Percentiles rank a stretch among this genome's conserved stretches.
Conservation (phyloP, 75 land plant species). For the Selaginella tamariscina region DNA sequence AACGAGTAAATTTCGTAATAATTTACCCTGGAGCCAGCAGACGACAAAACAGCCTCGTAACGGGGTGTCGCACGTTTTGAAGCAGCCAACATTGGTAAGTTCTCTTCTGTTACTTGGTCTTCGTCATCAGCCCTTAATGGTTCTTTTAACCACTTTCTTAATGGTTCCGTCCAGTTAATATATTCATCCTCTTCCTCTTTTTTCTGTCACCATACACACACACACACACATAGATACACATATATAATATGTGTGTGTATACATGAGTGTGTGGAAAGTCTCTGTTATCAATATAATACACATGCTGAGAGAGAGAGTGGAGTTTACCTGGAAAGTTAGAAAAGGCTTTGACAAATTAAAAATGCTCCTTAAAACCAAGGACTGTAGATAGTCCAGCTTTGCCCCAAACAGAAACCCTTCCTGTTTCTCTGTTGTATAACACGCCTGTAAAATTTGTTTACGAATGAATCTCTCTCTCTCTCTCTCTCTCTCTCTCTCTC, state of each 20-base stretch:
- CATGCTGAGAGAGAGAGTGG: no score
- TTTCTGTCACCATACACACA: no score
- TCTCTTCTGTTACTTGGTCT: conserved; percentile 20
- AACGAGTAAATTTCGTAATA: conserved; percentile 49
- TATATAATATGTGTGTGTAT: no score
- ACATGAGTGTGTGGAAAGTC: no score
- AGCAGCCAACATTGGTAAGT: conserved; percentile 71
- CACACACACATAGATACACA: no score
- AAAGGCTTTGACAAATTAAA: conserved; percentile 52
- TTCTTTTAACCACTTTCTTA: conserved; percentile 58
- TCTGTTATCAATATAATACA: no score
- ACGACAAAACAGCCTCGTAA: conserved; percentile 73
- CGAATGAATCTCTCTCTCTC: no score
- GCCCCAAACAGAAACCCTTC: conserved; percentile 74
- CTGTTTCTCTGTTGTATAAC: conserved; percentile 79
- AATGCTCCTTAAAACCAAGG: conserved; percentile 44
- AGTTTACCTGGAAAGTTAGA: no score
- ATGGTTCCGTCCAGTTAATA: conserved; percentile 32
- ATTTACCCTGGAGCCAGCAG: conserved; percentile 66
- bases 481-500: no score
- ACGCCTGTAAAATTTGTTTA: conserved; percentile 50
- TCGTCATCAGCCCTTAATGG: conserved; percentile 19
- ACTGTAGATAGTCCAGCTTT: conserved; percentile 85
- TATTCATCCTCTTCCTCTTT: neutral
- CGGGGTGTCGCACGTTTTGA: conserved; percentile 66